Conservation (phyloP, 305 asterid genomes). For the Salvia sclarea region DNA sequence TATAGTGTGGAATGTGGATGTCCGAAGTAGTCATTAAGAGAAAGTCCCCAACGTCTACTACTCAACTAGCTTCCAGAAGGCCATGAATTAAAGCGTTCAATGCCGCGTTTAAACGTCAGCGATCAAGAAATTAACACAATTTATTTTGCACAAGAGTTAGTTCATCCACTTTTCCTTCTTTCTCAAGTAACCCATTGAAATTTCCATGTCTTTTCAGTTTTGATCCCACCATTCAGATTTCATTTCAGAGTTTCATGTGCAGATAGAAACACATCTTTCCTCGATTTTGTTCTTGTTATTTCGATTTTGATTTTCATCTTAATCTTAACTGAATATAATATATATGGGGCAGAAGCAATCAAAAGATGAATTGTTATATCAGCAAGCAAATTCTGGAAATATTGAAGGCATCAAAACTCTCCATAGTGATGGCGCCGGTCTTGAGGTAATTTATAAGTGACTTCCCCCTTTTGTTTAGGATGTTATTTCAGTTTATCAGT, state of each 20-base stretch:
- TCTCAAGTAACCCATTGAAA: conserved; percentile 19
- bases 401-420: conserved; percentile 82
- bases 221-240: background rate
- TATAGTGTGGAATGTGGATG: too few species aligned
- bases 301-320: conserved; percentile 1
- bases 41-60: background rate
- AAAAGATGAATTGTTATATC: conserved; percentile 66
- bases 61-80: conserved; percentile 3
- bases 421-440: conserved; percentile 81
- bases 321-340: background rate
- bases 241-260: background rate
- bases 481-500: background rate
- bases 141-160: background rate
- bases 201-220: conserved; percentile 1
- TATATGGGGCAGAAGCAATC: conserved; percentile 87
- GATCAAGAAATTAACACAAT: background rate
- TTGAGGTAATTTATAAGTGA: conserved; percentile 55
- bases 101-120: conserved; percentile 27
- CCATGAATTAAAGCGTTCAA: background rate
- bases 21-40: background rate
- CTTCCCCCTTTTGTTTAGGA: background rate
- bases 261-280: background rate
- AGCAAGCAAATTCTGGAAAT: conserved; percentile 76
- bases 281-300: background rate
- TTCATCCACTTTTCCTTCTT: conserved; percentile 27